These are phyloP conservation scores for Cyclotella sp. DNA, from an alignment of 108 stramenopile species.

Conservation along the genomic window DNA sequence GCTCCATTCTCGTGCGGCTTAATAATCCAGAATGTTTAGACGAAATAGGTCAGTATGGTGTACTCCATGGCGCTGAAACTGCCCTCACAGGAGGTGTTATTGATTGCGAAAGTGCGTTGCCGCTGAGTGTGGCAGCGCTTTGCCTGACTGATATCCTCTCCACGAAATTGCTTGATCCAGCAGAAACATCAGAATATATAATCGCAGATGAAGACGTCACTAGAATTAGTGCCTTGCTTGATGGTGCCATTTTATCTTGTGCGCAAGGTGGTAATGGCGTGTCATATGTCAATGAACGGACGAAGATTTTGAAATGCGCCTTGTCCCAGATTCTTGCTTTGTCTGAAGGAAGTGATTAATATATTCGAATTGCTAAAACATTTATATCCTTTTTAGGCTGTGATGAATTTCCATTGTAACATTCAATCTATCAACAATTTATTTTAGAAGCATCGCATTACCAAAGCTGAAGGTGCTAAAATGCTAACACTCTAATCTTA, in stretches of 20 bases:
- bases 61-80: not conserved
- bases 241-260: conserved; percentile 47
- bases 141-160: conserved; percentile 45
- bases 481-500: no score
- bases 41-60: conserved; percentile 21
- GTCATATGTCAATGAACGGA: conserved; percentile 15
- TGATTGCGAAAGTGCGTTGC: conserved; percentile 39
- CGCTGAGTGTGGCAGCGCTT: conserved; percentile 43
- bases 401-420: no score
- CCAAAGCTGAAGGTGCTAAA: no score
- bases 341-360: not conserved
- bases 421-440: no score
- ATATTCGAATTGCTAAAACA: no score
- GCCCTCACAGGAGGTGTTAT: conserved; percentile 8
- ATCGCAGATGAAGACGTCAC: conserved; percentile 48
- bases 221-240: conserved; percentile 36
- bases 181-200: conserved; percentile 11
- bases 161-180: not conserved
- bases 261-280: conserved; percentile 11
- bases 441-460: no score
- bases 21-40: conserved; percentile 33
- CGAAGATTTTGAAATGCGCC: conserved; percentile 40
- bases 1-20: conserved; percentile 46
- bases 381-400: no score
- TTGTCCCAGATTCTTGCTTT: conserved; percentile 30